Evolutionary conservation across 208 protist genomes (phyloP).

Genomic region (Dictyostelium gargantuum): DNA sequence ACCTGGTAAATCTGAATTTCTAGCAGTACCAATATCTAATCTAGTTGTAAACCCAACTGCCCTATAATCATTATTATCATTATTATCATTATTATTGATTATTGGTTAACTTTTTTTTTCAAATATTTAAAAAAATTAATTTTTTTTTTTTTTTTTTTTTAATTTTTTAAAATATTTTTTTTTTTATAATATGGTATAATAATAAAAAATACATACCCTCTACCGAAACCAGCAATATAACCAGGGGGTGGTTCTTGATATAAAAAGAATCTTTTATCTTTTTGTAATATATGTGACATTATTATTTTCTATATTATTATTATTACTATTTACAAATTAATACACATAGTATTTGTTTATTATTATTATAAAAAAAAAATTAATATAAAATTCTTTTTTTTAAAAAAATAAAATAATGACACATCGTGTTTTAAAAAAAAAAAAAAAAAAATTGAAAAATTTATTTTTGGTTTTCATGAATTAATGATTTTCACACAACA

Average conservation of each 20-base stretch:
- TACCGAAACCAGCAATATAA: slow-evolving; percentile 90
- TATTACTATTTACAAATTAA: neutral
- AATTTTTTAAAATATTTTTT: neutral
- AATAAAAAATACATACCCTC: slow-evolving; percentile 61
- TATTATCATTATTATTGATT: too few species aligned
- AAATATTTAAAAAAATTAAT: neutral
- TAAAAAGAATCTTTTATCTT: slow-evolving; percentile 58
- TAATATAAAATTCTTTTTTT: too few species aligned
- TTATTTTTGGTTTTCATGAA: too few species aligned
- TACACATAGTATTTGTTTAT: too few species aligned
- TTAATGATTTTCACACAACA: too few species aligned
- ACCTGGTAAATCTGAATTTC: neutral
- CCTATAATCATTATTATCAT: slow-evolving; percentile 24
- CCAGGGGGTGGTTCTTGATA: slow-evolving; percentile 77
- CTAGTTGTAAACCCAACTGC: slow-evolving; percentile 92
- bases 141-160: neutral
- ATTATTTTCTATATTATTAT: neutral
- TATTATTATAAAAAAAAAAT: neutral
- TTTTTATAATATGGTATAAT: neutral
- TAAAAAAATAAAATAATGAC: too few species aligned
- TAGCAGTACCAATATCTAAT: slow-evolving; percentile 89
- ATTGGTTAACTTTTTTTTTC: neutral
- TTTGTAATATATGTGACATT: neutral
- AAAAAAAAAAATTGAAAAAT: neutral
- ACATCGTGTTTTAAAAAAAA: too few species aligned